These are phyloP conservation scores for Kwoniella botswanensis DNA, from an alignment of 768 basidiomycete species.

Conservation along the genomic window DNA sequence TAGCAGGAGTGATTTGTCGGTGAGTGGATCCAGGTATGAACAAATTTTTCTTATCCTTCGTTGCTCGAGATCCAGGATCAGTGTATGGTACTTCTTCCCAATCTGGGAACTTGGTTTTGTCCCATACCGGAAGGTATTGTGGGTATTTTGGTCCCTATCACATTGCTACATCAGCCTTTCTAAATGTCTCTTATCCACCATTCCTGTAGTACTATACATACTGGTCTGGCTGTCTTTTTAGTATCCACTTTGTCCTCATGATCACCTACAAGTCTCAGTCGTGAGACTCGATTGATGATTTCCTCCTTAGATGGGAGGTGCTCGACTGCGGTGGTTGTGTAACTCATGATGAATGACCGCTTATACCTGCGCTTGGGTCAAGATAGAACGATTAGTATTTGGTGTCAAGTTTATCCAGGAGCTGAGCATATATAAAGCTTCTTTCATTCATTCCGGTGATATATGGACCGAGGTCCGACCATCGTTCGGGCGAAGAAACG, in stretches of 20 bases:
- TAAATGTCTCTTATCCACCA: too few species aligned
- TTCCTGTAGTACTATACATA: background rate
- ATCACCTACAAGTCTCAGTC: background rate
- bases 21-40: background rate
- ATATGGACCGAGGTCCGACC: too few species aligned
- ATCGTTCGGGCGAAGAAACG: too few species aligned
- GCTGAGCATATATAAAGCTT: too few species aligned
- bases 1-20: slow-evolving; percentile 15
- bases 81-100: slow-evolving; percentile 24
- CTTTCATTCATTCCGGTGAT: too few species aligned
- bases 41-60: slow-evolving; percentile 8
- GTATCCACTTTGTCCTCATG: background rate
- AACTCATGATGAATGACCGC: background rate
- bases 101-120: slow-evolving; percentile 30
- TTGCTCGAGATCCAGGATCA: slow-evolving; percentile 10
- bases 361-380: background rate
- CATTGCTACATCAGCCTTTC: background rate
- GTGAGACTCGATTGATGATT: background rate
- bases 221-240: background rate
- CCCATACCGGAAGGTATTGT: slow-evolving; percentile 24
- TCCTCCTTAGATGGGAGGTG: background rate
- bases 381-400: background rate
- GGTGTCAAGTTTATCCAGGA: background rate
- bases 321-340: background rate
- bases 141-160: slow-evolving; percentile 23